Evolutionary conservation across 148 eudicot species (phyloP), one percentile per base, ranked within the genome.

Genomic region (Rhododendron kiyosumense): DNA sequence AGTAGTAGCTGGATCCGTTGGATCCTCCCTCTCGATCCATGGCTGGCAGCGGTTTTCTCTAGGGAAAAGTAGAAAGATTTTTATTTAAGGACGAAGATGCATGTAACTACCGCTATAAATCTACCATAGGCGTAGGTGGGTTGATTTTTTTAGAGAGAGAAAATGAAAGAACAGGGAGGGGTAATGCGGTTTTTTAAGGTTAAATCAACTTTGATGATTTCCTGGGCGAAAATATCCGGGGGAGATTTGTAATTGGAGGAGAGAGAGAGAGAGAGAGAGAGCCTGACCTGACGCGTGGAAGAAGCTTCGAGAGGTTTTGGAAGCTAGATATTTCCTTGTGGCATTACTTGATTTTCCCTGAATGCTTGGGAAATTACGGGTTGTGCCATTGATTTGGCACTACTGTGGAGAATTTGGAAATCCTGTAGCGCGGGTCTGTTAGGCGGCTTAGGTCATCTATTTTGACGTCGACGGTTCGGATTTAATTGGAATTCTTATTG

Each of bases 21-120:
- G 93, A 90, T 84, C 90, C 92, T 87, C 94, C 93, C 52, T 67
- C 92, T 73, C 89, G 76, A 63, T 92, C 92, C 94, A 92, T 92
- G 81, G 88, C 48, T 1, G 61, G 63, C 38, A 34, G 75, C 17
- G 75, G 69, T 17, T 17, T 20, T 67, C 36, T 30, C 61, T 59
- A 14, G 13, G 20, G 30, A 26, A 22, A 28, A 22, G 24, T 15
- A 10, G 0, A 8, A 28, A 13, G 13, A 30, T 15, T 28, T 6
- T 41, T 6, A 52, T 13, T 52, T 0, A 52, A 52, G 57, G 54
- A 13, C 1, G 78, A 36, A 36, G 9, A 13, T 24, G n/a, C n/a
- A n/a, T n/a, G 71, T 14, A 34, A 57, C 54, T 4, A 34, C 28
- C 34, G 5, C 46, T 12, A 9, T 30, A 6, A 18, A 51, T 30